Base-by-base conservation (phyloP, 768 basidiomycete genomes). In the Leucosporidium creatinivorum region DNA sequence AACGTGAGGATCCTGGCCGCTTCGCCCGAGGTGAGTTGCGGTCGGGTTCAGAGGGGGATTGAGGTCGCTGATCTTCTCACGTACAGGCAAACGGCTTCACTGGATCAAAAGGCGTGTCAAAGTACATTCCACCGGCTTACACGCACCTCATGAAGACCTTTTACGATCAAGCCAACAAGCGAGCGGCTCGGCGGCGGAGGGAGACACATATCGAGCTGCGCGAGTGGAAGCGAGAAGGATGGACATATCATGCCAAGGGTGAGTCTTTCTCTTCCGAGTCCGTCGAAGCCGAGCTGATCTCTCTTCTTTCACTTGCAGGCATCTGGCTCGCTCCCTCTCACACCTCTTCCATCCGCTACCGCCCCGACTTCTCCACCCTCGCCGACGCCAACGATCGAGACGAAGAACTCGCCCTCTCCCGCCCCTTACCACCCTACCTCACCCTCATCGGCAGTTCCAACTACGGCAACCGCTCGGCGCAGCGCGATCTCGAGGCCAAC, bases 191-290 rank as follows among this genome's bases (percentile, higher is more conserved):
- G 31, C 65, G 73, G 61, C 70, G 58, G 56, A 65, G 33, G 65
- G 62, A 58, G 61, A 51, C n/a, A 70, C 63, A 85, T 0, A 83
- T 99, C 28, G 81, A 85, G 63, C 80, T 99, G 68, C 83, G 80
- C 66, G 94, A 99, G 78, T 99, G 96, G 96, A 84, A 86, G 75
- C 84, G 84, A 70, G 80, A 82, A 28, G 91, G 88, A 5, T 99
- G 96, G 96, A 98, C 96, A 1, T 99, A 99, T 79, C 96, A 99
- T 75, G 90, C 96, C 30, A 99, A 99, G 83, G 96, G 93, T 94
- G 69, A 49, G 77, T 70, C 31, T 62, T 19, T 61, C 21, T 9
- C 9, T 26, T n/a, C n/a, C 23, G 13, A 51, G 7, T 17, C 19
- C 36, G 19, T 23, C 36, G 9, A 23, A 33, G 25, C 8, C 33